Conservation (phyloP, 108 stramenopile genomes). For the Phaeodactylum tricornutum region DNA sequence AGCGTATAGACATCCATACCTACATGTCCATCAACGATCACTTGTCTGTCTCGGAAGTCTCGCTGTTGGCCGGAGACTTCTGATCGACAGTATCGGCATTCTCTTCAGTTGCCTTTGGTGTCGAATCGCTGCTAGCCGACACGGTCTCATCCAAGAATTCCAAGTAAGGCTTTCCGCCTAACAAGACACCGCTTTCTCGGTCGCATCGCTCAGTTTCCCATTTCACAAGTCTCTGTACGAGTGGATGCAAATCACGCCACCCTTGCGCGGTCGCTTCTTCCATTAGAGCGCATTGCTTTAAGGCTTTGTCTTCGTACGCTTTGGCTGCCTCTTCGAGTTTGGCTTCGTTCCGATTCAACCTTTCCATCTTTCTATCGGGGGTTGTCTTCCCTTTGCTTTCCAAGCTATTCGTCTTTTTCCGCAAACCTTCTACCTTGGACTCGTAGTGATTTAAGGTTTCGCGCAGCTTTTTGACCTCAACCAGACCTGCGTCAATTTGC, state of each 20-base stretch:
- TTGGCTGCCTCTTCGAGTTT: conserved; percentile 9
- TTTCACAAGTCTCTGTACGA: background rate
- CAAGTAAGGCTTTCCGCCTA: no score
- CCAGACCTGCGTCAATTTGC: conserved; percentile 9
- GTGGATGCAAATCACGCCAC: conserved; percentile 4
- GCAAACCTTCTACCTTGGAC: conserved; percentile 18
- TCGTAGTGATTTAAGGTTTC: conserved; percentile 18
- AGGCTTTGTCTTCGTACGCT: conserved; percentile 1
- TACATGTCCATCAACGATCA: no score
- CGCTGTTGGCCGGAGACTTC: no score
- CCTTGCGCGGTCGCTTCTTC: background rate
- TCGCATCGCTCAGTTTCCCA: background rate
- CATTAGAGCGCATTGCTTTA: background rate
- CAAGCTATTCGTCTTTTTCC: conserved; percentile 10
- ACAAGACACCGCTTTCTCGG: background rate
- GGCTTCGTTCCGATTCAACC: conserved; percentile 22
- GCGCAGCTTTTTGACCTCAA: conserved; percentile 7
- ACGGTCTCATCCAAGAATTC: no score
- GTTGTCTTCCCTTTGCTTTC: conserved; percentile 15
- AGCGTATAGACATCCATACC: no score
- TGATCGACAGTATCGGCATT: no score
- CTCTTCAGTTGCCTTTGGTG: no score
- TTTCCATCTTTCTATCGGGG: conserved; percentile 4
- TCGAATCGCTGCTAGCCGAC: no score
- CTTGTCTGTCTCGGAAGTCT: no score